A percentile compares a stretch with the other conserved stretches of the same genome.
Evolutionary conservation across 2,329 filamentous ascomycete species (phyloP).

Genomic region (Coleophoma eucalyptorum): DNA sequence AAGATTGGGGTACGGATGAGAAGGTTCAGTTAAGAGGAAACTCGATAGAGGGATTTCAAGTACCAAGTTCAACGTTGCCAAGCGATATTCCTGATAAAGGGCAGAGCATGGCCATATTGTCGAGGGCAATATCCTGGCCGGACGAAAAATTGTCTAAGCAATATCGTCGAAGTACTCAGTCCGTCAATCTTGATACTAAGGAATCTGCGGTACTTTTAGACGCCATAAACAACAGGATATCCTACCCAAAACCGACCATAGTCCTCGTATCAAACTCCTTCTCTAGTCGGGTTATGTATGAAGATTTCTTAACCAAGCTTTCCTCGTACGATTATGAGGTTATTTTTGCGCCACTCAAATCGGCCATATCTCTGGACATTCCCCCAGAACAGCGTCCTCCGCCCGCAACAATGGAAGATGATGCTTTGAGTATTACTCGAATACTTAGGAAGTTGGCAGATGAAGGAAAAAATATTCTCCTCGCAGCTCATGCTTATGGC

Average conservation of each 20-base stretch:
- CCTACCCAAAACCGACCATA: conserved; percentile 5
- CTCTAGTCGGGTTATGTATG: background rate
- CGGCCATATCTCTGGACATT: background rate
- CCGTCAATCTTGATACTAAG: too few relatives aligned
- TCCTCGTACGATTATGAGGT: background rate
- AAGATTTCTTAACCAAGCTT: background rate
- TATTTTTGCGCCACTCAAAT: background rate
- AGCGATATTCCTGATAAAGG: too few relatives aligned
- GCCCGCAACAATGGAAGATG: conserved; percentile 25
- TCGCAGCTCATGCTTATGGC: conserved; percentile 33
- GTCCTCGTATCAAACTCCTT: conserved; percentile 4
- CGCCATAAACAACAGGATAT: too few relatives aligned
- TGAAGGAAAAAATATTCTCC: conserved; percentile 29
- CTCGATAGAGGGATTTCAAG: too few relatives aligned
- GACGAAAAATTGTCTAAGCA: too few relatives aligned
- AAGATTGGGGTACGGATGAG: too few relatives aligned
- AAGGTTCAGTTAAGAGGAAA: too few relatives aligned
- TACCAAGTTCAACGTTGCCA: too few relatives aligned
- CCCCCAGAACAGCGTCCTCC: background rate
- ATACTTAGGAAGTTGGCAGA: conserved; percentile 21
- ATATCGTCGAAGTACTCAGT: too few relatives aligned
- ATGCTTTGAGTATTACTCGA: conserved; percentile 28
- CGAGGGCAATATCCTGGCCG: too few relatives aligned
- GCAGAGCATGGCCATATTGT: too few relatives aligned
- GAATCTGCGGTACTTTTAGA: too few relatives aligned